Percentiles rank a stretch among this genome's conserved stretches.
These are phyloP conservation scores for Neofusicoccum kwambonambiense DNA, from an alignment of 2,329 filamentous ascomycete species.

Conservation along the genomic window DNA sequence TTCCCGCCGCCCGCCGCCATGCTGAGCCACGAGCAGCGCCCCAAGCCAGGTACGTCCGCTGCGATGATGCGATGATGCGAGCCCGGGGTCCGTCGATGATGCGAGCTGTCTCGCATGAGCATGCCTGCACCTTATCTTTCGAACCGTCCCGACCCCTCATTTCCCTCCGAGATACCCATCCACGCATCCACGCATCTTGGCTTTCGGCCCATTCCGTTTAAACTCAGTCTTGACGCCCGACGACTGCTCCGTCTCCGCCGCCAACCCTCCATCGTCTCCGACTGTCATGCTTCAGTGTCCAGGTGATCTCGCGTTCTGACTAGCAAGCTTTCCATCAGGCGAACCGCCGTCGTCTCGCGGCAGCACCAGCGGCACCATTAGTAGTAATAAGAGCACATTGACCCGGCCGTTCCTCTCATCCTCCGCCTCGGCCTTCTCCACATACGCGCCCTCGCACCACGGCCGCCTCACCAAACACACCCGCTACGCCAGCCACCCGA, in stretches of 20 bases:
- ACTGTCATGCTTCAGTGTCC: not conserved
- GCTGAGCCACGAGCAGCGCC: not conserved
- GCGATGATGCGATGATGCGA: not conserved
- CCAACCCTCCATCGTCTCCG: not conserved
- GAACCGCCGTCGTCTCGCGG: not conserved
- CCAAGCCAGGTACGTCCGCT: not conserved
- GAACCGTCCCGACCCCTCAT: not conserved
- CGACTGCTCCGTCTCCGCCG: not conserved
- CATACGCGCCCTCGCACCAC: not conserved
- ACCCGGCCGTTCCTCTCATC: not conserved
- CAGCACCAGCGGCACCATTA: not conserved
- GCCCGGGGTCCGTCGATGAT: not conserved
- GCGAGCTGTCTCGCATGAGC: not conserved
- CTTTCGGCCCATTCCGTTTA: not conserved
- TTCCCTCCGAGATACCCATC: not conserved
- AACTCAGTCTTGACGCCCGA: not conserved
- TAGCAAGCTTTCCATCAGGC: not conserved
- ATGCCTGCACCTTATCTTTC: not conserved
- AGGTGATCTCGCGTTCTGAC: not conserved
- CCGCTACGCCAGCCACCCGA: not conserved
- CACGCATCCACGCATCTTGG: not conserved
- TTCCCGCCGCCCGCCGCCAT: not conserved
- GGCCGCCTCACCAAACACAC: not conserved
- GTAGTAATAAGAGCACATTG: not conserved
- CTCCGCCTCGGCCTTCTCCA: not conserved